Evolutionary conservation across 768 basidiomycete genomes (phyloP), one percentile per base, ranked within the genome.

Genomic region (Bullera alba): DNA sequence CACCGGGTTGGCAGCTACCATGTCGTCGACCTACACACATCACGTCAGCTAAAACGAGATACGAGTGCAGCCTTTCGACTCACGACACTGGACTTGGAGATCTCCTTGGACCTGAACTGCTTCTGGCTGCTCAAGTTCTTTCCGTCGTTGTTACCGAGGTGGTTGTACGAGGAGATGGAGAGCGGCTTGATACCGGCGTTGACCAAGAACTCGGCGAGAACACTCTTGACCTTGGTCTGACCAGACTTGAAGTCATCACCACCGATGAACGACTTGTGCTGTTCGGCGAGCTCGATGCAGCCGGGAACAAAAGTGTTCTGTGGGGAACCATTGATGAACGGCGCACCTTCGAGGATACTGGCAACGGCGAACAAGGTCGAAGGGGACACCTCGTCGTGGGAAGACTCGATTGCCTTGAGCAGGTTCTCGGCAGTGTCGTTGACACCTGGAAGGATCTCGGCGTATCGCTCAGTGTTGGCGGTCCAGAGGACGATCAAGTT

Each of bases 221-320:
- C 93, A 25, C 83, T 86, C 79, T 99, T 96, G 76, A 96, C 58
- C 56, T 72, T 73, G 42, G 92, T 93, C 79, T 96, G 92, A 6
- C 93, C 92, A 5, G 87, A 89, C 79, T 97, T 96, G 75, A 96
- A 84, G 70, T 97, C 93, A 68, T 96, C 93, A 29, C 93, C 92
- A 39, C 88, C 93, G 63, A 99, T 95, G 79, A 96, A 97, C 5
- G 87, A 84, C 65, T 83, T 77, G 62, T 85, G 75, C 56, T 83
- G 80, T 77, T 96, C 93, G 35, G 93, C 89, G 58, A 99, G 86
- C 60, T 83, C 81, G 67, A 99, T 86, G 63, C 85, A 84, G 57
- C 93, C 93, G 0, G 93, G 93, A 22, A 99, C 91, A 63, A 96
- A 96, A 3, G 93, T 95, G 80, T 99, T 99, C 79, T 97, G 92